A percentile compares a stretch with the other conserved stretches of the same genome.
These are phyloP conservation scores for Nemania bipapillata DNA, from an alignment of 2,329 filamentous ascomycete genomes.

Conservation along the genomic window DNA sequence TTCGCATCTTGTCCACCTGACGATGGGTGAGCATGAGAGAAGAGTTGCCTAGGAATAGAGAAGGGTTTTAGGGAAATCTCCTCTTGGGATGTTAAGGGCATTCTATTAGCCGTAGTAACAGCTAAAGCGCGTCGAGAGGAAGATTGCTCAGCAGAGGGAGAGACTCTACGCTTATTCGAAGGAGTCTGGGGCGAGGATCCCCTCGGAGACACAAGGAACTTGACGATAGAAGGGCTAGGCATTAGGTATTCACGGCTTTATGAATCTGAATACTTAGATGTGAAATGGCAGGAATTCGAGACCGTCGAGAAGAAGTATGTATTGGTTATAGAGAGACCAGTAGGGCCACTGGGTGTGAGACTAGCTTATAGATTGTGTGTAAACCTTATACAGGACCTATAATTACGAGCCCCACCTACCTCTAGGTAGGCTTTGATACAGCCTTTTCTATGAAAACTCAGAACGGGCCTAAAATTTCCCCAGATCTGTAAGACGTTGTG, in stretches of 20 bases:
- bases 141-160: slow-evolving; percentile 24
- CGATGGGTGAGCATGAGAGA: neutral
- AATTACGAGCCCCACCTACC: no score
- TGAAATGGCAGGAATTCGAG: no score
- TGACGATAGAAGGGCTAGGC: slow-evolving; percentile 6
- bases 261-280: neutral
- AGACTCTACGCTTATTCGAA: slow-evolving; percentile 21
- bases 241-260: neutral
- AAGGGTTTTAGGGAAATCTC: neutral
- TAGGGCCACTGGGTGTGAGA: no score
- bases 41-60: neutral
- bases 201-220: slow-evolving; percentile 8
- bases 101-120: slow-evolving; percentile 15
- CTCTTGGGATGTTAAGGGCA: neutral
- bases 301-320: no score
- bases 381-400: no score
- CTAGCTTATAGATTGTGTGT: no score
- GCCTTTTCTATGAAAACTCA: no score
- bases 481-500: no score
- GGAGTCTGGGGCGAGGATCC: slow-evolving; percentile 7
- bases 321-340: no score
- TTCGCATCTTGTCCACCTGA: neutral
- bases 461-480: no score
- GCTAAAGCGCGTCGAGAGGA: slow-evolving; percentile 7
- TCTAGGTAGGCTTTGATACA: no score